Conservation (phyloP, 495 filamentous ascomycete genomes). For the Xylaria flabelliformis region DNA sequence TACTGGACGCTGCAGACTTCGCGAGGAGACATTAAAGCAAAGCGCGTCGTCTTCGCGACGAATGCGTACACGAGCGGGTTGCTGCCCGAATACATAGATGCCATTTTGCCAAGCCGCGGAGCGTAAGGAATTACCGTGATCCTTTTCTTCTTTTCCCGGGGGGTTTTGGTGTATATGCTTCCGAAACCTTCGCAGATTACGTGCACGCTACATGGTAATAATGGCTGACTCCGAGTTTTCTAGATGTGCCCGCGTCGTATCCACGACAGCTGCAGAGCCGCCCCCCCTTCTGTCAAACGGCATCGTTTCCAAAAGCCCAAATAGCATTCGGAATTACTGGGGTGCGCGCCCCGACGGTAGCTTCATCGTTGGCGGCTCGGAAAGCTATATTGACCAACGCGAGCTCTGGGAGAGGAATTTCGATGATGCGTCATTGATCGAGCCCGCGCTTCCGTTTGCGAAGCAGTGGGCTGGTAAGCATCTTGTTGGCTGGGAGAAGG, state of each 20-base stretch:
- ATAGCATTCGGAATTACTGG: slow-evolving; percentile 45
- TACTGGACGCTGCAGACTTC: slow-evolving; percentile 57
- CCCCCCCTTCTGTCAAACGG: background rate
- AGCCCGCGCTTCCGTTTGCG: slow-evolving; percentile 50
- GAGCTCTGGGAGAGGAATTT: slow-evolving; percentile 56
- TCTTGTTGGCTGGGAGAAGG: slow-evolving; percentile 59
- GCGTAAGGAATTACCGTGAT: background rate
- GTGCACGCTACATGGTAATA: background rate
- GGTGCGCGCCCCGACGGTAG: slow-evolving; percentile 58
- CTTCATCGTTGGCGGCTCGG: slow-evolving; percentile 61
- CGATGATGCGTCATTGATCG: slow-evolving; percentile 56
- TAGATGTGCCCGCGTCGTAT: slow-evolving; percentile 26
- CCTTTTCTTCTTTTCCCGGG: background rate
- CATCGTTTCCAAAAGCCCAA: slow-evolving; percentile 24
- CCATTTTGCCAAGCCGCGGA: slow-evolving; percentile 64
- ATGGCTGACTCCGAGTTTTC: background rate
- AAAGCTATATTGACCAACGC: slow-evolving; percentile 43
- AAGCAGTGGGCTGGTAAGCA: slow-evolving; percentile 55
- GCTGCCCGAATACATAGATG: slow-evolving; percentile 55
- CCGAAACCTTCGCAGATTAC: background rate
- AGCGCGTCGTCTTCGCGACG: slow-evolving; percentile 63
- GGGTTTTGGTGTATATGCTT: background rate
- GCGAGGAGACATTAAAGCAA: slow-evolving; percentile 53
- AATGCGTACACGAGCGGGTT: slow-evolving; percentile 67
- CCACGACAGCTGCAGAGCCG: slow-evolving; percentile 20